These are phyloP conservation scores for Aspergillus bridgeri DNA, from an alignment of 495 filamentous ascomycete species.

Conservation along the genomic window DNA sequence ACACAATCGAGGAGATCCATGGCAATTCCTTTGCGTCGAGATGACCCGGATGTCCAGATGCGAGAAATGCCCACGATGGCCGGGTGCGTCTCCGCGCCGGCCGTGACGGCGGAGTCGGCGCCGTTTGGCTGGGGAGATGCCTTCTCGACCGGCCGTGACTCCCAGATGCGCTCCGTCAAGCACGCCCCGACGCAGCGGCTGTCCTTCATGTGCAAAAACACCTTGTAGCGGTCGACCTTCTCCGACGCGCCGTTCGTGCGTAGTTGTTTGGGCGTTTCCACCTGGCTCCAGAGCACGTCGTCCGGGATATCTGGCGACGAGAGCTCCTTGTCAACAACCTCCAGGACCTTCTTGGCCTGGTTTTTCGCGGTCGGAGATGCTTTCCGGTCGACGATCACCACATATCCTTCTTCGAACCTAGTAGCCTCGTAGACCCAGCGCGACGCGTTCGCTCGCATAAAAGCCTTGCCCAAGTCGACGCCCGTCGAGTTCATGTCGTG, in stretches of 20 bases:
- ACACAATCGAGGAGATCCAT: conserved; percentile 59
- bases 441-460: conserved; percentile 46
- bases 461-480: conserved; percentile 58
- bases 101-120: conserved; percentile 42
- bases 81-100: conserved; percentile 36
- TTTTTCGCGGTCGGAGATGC: conserved; percentile 51
- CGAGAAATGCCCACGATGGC: conserved; percentile 67
- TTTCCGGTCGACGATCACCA: conserved; percentile 57
- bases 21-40: conserved; percentile 60
- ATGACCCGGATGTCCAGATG: conserved; percentile 65
- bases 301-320: conserved; percentile 61
- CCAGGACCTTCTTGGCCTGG: conserved; percentile 58
- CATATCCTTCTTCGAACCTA: conserved; percentile 47
- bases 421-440: conserved; percentile 46
- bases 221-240: conserved; percentile 56
- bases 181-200: conserved; percentile 65
- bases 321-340: conserved; percentile 65
- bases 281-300: conserved; percentile 55
- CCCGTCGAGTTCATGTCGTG: conserved; percentile 65
- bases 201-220: conserved; percentile 61
- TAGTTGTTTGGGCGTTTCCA: conserved; percentile 37
- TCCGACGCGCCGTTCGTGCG: conserved; percentile 31
- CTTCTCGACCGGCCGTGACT: conserved; percentile 50
- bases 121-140: conserved; percentile 25
- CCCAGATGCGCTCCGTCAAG: conserved; percentile 62